Base-by-base conservation (phyloP, 371 early-diverging fungal genomes). In the Saksenaea oblongispora region DNA sequence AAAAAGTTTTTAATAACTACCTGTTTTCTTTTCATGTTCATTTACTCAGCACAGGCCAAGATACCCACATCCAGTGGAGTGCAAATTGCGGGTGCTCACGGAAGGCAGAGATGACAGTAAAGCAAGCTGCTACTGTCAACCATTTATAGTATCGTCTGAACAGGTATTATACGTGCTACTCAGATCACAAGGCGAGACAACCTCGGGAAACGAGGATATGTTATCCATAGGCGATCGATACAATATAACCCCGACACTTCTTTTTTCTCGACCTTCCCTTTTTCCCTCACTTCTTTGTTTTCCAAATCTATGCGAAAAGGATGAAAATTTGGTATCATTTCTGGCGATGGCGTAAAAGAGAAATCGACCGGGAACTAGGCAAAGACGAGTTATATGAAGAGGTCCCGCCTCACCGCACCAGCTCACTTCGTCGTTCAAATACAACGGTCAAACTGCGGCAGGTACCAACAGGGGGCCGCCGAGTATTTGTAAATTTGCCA, bases 401-500 rank as follows among this genome's bases (percentile, higher is more conserved):
- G 42, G 18, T 41, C 42, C n/a, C 42, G 5, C 18, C 42, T 41
- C 42, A 41, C 42, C 42, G 42, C 8, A 47, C 60, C 27, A n/a
- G 47, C 31, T 36, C 26, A 7, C 44, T 24, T 34, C 63, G 42
- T 18, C 65, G 27, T 7, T 34, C 26, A 34, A 47, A 34, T 14
- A 55, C 62, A 34, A 65, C 74, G 44, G 75, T 78, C 53, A 72
- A 72, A 51, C 58, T 82, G 42, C 65, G 79, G 41, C 70, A 61
- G 15, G 72, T 79, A 9, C 58, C 54, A 0, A 60, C 39, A 26
- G 75, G 71, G 18, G 76, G 70, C 9, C 89, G 92, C 14, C 80
- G 87, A 22, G 84, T 92, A 5, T 90, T 86, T 75, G 70, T 90
- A 62, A 91, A 91, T 74, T 64, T 85, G 8, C 83, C 86, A 2